Evolutionary conservation across 2,329 filamentous ascomycete species (phyloP), one percentile per base, ranked within the genome.

Genomic region (Domatiomyces globalis): DNA sequence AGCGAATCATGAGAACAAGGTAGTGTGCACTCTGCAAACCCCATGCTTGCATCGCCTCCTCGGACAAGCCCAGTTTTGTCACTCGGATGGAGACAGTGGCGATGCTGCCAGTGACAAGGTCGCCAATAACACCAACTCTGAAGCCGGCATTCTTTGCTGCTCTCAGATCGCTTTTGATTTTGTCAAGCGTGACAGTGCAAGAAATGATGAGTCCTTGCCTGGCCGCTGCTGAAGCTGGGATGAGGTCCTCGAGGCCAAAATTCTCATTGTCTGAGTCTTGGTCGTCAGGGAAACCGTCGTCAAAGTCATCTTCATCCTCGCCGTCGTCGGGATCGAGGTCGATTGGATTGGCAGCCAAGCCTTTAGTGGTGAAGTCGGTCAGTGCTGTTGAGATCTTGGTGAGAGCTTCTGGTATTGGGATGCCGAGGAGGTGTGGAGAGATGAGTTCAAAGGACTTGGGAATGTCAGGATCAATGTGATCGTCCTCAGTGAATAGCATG

Each of bases 11-110:
- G 4, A 94, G 71, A 4, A 90, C 76, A 42, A 94, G 65, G 61
- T 90, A 89, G 33, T 88, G 82, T 0, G 72, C 66, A 0, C 73
- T 67, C 12, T 76, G 67, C 9, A 95, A 65, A 54, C 83, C 76
- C 88, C 88, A 95, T 1, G 87, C 85, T 61, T 83, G 75, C 66
- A 87, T 77, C 0, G 80, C 81, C 61, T 89, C 85, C 39, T 83
- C 75, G 0, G 85, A 83, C 10, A 95, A 77, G 0, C 77, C 80
- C 1, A 95, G 75, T 59, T 84, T 84, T 3, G 75, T 71, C 27
- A 85, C 77, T 3, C 79, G 80, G 27, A 85, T 76, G 0, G 87
- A 87, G 1, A 92, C 66, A 4, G 79, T 80, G 17, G 92, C 65
- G 54, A 77, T 76, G 53, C 69, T 73, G 9, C 69, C 67, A 9